phyloP scores from a whole-genome alignment of 2,329 filamentous ascomycete species.

The Shiraia bambusicola region DNA sequence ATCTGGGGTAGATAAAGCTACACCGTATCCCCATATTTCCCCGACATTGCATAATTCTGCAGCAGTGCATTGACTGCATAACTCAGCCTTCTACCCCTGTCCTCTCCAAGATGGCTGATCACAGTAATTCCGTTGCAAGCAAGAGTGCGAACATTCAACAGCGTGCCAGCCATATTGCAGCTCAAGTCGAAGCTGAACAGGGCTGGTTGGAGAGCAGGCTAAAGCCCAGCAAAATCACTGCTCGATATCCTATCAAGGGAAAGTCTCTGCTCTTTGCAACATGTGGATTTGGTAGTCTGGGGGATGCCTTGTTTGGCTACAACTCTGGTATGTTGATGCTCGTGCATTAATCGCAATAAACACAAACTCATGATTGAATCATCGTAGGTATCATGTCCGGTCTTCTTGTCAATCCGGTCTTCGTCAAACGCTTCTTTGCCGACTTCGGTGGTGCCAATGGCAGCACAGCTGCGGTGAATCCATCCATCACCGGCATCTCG shows the following conservation, averaged over 20 bases:
- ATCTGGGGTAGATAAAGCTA: constrained; percentile 67
- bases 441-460: constrained; percentile 44
- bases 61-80: neutral
- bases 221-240: constrained; percentile 41
- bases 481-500: constrained; percentile 44
- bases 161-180: constrained; percentile 24
- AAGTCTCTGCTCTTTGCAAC: constrained; percentile 41
- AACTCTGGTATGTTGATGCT: constrained; percentile 37
- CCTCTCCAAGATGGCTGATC: constrained; percentile 7
- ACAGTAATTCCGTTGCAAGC: constrained; percentile 12
- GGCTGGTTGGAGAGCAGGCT: constrained; percentile 40
- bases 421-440: constrained; percentile 45
- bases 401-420: constrained; percentile 44
- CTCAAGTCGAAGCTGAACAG: constrained; percentile 23
- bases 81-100: neutral
- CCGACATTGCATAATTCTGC: constrained; percentile 2
- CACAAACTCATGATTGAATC: too few relatives aligned
- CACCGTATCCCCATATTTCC: constrained; percentile 35
- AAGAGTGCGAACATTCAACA: constrained; percentile 21
- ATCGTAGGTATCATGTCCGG: constrained; percentile 48
- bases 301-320: constrained; percentile 48
- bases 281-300: constrained; percentile 45
- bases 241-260: constrained; percentile 45
- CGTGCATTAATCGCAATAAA: too few relatives aligned
- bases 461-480: constrained; percentile 31